Base-by-base conservation (phyloP, 139 green algal genomes). In the Volvox reticuliferus region DNA sequence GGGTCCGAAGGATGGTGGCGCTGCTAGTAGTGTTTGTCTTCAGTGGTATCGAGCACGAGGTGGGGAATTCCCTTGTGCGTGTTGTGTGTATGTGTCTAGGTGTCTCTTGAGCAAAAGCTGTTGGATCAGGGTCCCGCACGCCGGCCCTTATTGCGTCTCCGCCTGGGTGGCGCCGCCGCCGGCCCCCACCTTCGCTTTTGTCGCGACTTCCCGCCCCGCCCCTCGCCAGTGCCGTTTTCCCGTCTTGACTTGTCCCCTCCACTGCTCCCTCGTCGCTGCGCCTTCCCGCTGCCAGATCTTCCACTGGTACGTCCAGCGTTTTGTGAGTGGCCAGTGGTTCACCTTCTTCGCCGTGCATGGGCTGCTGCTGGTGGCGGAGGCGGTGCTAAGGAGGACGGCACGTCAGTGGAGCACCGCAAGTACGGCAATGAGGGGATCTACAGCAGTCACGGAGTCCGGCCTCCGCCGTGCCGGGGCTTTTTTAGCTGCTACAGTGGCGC, bases 41-140 rank as follows among this genome's bases (percentile, higher is more conserved):
- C 14, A 79, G 61, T 32, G 87, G 87, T 55, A 55, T 91, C 12
- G 87, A 91, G 76, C 87, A 91, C 76, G 87, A 91, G 87, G 86
- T 90, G 30, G 13, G 84, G 19, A 17, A 55, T 14, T 9, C 44
- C 44, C n/a, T n/a, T n/a, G n/a, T 55, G 44, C 73, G 1, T 33
- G 17, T 80, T 32, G 13, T 32, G 17, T 80, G 28, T 80, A 3
- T 44, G 2, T 36, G 9, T 80, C 9, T 50, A 21, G 0, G 21
- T 21, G 18, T 32, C 67, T 28, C 67, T 3, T 75, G n/a, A 75
- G 22, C 67, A 24, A 28, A 75, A 12, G 67, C 67, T 2, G 22
- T n/a, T n/a, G 67, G 12, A 75, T 55, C 44, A 9, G 44, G 44
- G 5, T 55, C 9, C 44, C 5, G 44, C n/a, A n/a, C n/a, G n/a